These are phyloP conservation scores for Curvularia hawaiiensis DNA, from an alignment of 2,329 filamentous ascomycete genomes.

Conservation along the genomic window DNA sequence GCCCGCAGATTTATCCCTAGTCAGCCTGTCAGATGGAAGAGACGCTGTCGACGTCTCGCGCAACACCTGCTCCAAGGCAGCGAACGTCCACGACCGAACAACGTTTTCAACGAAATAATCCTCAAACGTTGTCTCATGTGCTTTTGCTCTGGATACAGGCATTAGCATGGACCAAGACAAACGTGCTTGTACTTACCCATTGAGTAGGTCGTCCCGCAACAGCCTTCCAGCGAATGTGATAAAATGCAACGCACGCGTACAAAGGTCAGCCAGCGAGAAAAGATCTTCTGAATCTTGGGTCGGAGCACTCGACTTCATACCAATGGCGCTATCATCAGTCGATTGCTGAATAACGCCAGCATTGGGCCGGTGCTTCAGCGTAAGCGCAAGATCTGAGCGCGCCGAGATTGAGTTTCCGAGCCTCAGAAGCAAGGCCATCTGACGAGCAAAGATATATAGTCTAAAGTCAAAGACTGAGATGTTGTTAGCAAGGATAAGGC, in stretches of 20 bases:
- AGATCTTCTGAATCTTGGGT: constrained; percentile 73
- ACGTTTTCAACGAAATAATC: constrained; percentile 71
- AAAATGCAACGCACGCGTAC: constrained; percentile 80
- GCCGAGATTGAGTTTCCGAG: constrained; percentile 68
- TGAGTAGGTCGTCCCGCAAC: constrained; percentile 76
- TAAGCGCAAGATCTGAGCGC: constrained; percentile 49
- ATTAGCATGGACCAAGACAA: constrained; percentile 21
- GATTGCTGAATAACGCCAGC: constrained; percentile 34
- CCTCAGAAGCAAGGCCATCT: constrained; percentile 80
- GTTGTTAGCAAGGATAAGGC: constrained; percentile 90
- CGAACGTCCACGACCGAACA: constrained; percentile 78
- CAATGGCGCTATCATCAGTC: constrained; percentile 39
- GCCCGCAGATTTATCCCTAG: constrained; percentile 30
- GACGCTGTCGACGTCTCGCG: constrained; percentile 74
- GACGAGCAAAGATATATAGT: constrained; percentile 89
- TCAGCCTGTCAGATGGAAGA: constrained; percentile 63
- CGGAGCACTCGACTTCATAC: constrained; percentile 28
- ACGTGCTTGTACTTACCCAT: constrained; percentile 54
- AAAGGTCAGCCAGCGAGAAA: constrained; percentile 82
- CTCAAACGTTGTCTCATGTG: constrained; percentile 37
- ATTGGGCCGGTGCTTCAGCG: constrained; percentile 38
- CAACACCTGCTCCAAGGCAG: constrained; percentile 75
- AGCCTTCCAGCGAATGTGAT: constrained; percentile 79
- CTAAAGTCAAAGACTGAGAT: constrained; percentile 96
- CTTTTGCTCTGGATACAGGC: constrained; percentile 34